A percentile compares a stretch with the other conserved stretches of the same genome.
Evolutionary conservation across 2,329 filamentous ascomycete genomes (phyloP).

Genomic region (Aspergillus sojae): DNA sequence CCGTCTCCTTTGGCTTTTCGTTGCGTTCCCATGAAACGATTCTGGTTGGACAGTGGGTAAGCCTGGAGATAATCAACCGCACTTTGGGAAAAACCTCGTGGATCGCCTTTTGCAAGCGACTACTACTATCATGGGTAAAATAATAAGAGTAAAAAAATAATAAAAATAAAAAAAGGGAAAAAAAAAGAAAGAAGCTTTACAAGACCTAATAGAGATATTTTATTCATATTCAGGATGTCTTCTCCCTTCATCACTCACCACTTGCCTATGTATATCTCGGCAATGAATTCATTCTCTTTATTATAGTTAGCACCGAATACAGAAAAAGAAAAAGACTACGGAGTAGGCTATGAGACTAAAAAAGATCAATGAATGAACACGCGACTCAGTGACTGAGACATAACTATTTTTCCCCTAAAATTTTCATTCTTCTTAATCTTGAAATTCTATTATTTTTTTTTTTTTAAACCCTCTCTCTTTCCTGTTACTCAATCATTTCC

Average conservation of each 20-base stretch:
- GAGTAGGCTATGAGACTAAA: neutral
- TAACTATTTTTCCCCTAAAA: neutral
- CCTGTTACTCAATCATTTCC: neutral
- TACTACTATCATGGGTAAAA: neutral
- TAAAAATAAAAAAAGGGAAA: neutral
- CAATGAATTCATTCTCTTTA: neutral
- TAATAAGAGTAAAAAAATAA: no score
- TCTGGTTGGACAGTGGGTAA: constrained; percentile 5
- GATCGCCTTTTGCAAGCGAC: neutral
- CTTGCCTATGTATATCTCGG: neutral
- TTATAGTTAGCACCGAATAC: neutral
- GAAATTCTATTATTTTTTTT: neutral
- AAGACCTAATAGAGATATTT: neutral
- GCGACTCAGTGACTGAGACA: neutral
- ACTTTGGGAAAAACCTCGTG: neutral
- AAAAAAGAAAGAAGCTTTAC: neutral
- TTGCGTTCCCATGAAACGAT: neutral
- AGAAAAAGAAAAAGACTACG: neutral
- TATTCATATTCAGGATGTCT: neutral
- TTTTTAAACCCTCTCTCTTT: neutral
- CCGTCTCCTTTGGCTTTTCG: constrained; percentile 17
- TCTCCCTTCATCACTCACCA: neutral
- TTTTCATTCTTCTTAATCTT: neutral
- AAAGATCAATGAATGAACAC: neutral
- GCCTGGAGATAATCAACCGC: neutral